A percentile compares a stretch with the other conserved stretches of the same genome.
Conservation (phyloP, 2,329 filamentous ascomycete genomes). For the Claviceps fusiformis region DNA sequence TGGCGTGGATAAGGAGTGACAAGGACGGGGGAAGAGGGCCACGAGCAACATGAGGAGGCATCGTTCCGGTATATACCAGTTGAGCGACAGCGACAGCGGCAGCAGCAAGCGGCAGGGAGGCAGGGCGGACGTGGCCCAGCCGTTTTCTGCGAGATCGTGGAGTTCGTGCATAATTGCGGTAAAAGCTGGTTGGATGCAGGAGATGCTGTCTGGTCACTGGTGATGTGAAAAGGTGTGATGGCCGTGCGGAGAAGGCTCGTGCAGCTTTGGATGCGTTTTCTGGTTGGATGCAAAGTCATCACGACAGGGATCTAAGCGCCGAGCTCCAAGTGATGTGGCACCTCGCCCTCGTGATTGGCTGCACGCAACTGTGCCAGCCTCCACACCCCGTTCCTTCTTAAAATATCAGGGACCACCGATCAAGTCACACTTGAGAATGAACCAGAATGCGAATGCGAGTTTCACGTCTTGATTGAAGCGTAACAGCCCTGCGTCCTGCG, state of each 20-base stretch:
- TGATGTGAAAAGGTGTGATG: constrained; percentile 3
- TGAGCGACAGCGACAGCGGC: too few relatives aligned
- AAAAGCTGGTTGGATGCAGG: not conserved
- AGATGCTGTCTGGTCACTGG: not conserved
- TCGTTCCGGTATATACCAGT: constrained; percentile 38
- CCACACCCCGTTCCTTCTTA: not conserved
- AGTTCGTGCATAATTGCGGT: constrained; percentile 1
- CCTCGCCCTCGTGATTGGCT: constrained; percentile 3
- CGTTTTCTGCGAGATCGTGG: too few relatives aligned
- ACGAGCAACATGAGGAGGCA: constrained; percentile 25
- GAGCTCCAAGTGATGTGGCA: constrained; percentile 9
- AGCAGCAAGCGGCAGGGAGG: too few relatives aligned
- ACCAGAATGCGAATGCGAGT: not conserved
- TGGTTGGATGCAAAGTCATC: constrained; percentile 28
- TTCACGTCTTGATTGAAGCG: not conserved
- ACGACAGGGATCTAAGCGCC: constrained; percentile 26
- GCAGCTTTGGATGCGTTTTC: constrained; percentile 8
- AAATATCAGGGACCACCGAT: too few relatives aligned
- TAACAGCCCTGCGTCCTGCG: not conserved
- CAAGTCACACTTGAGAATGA: not conserved
- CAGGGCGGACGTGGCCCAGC: too few relatives aligned
- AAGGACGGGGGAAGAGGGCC: constrained; percentile 18
- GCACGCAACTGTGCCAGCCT: not conserved
- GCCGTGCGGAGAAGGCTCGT: constrained; percentile 4
- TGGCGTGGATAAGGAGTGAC: constrained; percentile 32